phyloP scores from a whole-genome alignment of 305 asterid species.

The Fraxinus baroniana region DNA sequence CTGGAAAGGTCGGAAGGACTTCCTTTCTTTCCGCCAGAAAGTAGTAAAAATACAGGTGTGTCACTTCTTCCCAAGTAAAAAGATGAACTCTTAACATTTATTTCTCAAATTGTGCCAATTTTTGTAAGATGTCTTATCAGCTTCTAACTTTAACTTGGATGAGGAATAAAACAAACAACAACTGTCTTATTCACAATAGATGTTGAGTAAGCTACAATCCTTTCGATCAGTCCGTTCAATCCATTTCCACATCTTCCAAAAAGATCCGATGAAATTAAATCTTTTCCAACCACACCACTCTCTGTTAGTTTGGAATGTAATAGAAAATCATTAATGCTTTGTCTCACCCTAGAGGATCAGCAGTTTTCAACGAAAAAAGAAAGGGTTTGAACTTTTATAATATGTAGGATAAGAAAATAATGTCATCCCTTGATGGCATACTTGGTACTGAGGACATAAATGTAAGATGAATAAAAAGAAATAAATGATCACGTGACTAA shows the following conservation, averaged over 20 bases:
- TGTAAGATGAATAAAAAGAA: not conserved
- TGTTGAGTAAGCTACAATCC: not conserved
- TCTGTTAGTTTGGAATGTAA: not conserved
- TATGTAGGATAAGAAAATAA: not conserved
- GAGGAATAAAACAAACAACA: not conserved
- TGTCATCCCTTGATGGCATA: not conserved
- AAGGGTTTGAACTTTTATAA: not conserved
- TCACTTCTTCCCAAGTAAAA: slow-evolving; percentile 17
- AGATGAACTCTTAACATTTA: not conserved
- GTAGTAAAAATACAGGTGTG: slow-evolving; percentile 99
- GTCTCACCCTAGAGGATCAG: not conserved
- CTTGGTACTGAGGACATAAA: not conserved
- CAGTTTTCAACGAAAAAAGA: not conserved
- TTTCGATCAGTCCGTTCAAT: not conserved
- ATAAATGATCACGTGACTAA: not conserved
- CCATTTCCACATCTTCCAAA: not conserved
- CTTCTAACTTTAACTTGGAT: not conserved
- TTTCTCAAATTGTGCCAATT: not conserved
- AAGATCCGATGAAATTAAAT: not conserved
- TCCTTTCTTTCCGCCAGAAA: slow-evolving; percentile 85
- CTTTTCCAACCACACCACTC: not conserved
- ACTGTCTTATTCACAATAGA: not conserved
- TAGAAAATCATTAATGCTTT: not conserved
- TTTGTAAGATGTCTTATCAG: not conserved
- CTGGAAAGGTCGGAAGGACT: slow-evolving; percentile 86